These are phyloP conservation scores for Tuctoria greenei DNA, from an alignment of 176 grass and related monocot genomes.

Conservation along the genomic window DNA sequence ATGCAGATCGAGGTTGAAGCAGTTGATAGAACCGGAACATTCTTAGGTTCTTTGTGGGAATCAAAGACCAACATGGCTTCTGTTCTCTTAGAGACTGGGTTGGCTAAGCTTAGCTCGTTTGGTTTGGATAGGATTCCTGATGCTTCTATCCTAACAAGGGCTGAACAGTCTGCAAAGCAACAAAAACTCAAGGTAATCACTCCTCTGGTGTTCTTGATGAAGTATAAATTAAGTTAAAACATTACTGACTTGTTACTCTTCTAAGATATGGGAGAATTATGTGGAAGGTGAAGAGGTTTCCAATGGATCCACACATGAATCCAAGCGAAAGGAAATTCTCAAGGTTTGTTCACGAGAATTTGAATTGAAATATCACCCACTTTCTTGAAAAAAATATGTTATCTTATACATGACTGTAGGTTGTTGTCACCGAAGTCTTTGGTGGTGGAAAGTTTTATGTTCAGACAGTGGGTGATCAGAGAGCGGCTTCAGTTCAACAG, in stretches of 20 bases:
- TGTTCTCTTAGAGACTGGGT: slow-evolving; percentile 66
- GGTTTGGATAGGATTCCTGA: slow-evolving; percentile 59
- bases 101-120: slow-evolving; percentile 75
- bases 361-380: too few relatives aligned
- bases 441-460: slow-evolving; percentile 67
- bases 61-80: slow-evolving; percentile 68
- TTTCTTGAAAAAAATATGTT: neutral
- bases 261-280: slow-evolving; percentile 82
- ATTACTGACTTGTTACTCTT: too few relatives aligned
- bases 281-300: slow-evolving; percentile 55
- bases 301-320: slow-evolving; percentile 46
- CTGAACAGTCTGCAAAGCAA: slow-evolving; percentile 69
- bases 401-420: slow-evolving; percentile 21
- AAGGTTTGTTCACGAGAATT: slow-evolving; percentile 41
- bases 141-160: slow-evolving; percentile 46
- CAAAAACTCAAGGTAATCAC: slow-evolving; percentile 64
- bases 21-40: slow-evolving; percentile 85
- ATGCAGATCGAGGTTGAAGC: slow-evolving; percentile 80
- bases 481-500: slow-evolving; percentile 43
- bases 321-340: slow-evolving; percentile 63
- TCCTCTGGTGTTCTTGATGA: neutral
- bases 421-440: slow-evolving; percentile 63
- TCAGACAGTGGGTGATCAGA: slow-evolving; percentile 48
- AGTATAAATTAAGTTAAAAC: too few relatives aligned
- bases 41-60: slow-evolving; percentile 88